A percentile compares a stretch with the other conserved stretches of the same genome.
phyloP scores from a whole-genome alignment of 2,329 filamentous ascomycete genomes.

The Sporothrix globosa region DNA sequence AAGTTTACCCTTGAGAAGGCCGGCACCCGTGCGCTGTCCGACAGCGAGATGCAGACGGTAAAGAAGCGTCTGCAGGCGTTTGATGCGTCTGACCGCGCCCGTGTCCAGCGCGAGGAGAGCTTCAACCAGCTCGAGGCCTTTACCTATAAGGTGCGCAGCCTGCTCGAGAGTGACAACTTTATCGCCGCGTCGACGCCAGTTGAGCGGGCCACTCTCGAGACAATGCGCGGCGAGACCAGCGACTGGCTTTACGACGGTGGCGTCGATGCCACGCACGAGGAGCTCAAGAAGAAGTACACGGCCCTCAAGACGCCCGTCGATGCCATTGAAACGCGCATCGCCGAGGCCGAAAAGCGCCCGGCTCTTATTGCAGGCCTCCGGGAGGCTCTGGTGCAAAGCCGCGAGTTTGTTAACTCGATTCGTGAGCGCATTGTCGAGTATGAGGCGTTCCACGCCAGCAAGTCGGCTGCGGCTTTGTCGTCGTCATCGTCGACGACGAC shows the following conservation, averaged over 20 bases:
- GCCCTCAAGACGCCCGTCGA: constrained; percentile 75
- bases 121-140: constrained; percentile 92
- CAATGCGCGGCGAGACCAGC: constrained; percentile 68
- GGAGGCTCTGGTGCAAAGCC: constrained; percentile 70
- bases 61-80: constrained; percentile 81
- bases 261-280: constrained; percentile 71
- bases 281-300: constrained; percentile 75
- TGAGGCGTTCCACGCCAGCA: constrained; percentile 62
- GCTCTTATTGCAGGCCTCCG: constrained; percentile 68
- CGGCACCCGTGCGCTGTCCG: constrained; percentile 55
- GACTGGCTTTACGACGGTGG: constrained; percentile 94
- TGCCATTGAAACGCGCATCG: constrained; percentile 74
- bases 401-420: constrained; percentile 70
- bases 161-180: constrained; percentile 78
- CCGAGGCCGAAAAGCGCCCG: constrained; percentile 73
- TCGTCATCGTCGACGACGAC: constrained; percentile 50
- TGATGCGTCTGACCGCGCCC: constrained; percentile 78
- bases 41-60: constrained; percentile 54
- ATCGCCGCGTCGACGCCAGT: constrained; percentile 69
- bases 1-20: constrained; percentile 54
- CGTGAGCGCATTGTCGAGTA: constrained; percentile 70
- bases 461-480: constrained; percentile 54
- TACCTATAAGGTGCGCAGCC: constrained; percentile 85
- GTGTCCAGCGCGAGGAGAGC: constrained; percentile 77
- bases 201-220: constrained; percentile 67